Conservation (phyloP, 1,284 basidiomycete genomes). For the Cryptococcus amylolentus region DNA sequence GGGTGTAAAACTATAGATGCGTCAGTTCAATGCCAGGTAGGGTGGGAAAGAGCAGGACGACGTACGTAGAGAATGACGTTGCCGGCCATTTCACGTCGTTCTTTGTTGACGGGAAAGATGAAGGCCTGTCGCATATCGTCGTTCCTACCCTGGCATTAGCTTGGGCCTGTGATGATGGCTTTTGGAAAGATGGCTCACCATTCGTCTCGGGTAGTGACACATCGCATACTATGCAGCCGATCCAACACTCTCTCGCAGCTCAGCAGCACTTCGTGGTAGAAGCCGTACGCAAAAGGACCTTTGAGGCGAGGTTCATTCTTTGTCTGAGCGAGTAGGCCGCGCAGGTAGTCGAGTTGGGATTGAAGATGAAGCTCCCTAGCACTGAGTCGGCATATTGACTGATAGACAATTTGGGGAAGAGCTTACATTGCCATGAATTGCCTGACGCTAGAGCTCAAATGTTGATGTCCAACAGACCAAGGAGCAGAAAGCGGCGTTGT, state of each 20-base stretch:
- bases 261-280: constrained; percentile 80
- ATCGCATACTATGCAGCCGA: constrained; percentile 84
- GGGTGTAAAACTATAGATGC: constrained; percentile 62
- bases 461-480: constrained; percentile 17
- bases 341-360: constrained; percentile 77
- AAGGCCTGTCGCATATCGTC: constrained; percentile 67
- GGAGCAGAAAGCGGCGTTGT: constrained; percentile 5
- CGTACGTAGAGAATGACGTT: constrained; percentile 75
- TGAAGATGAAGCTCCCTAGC: constrained; percentile 89
- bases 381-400: background rate
- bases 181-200: constrained; percentile 59
- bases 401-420: background rate
- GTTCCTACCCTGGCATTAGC: constrained; percentile 15
- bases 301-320: constrained; percentile 91
- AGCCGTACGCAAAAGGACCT: constrained; percentile 77
- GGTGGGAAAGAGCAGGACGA: background rate
- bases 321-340: constrained; percentile 77
- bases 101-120: constrained; percentile 78
- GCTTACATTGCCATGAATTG: constrained; percentile 86
- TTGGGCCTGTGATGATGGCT: background rate
- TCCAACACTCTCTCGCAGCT: constrained; percentile 86
- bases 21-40: constrained; percentile 3
- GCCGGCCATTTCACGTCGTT: constrained; percentile 81
- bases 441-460: constrained; percentile 53
- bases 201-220: constrained; percentile 87